Conservation (phyloP, 2,329 filamentous ascomycete species). For the Plenodomus tracheiphilus region DNA sequence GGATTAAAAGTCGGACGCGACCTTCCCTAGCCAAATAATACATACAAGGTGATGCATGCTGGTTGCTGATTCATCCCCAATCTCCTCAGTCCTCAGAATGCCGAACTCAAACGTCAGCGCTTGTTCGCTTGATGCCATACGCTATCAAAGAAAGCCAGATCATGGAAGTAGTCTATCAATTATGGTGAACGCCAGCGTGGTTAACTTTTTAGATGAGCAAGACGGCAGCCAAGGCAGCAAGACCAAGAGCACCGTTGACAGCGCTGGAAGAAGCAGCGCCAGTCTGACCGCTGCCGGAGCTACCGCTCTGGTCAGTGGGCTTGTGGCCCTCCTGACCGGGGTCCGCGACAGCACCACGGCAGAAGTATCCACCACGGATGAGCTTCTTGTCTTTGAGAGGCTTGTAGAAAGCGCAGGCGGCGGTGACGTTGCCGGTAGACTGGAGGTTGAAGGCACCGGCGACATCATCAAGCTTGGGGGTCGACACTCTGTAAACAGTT, state of each 20-base stretch:
- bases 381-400: slow-evolving; percentile 47
- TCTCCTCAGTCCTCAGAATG: slow-evolving; percentile 28
- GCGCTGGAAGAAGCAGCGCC: slow-evolving; percentile 48
- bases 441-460: slow-evolving; percentile 57
- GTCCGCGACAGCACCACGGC: slow-evolving; percentile 44
- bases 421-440: slow-evolving; percentile 48
- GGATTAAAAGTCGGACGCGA: slow-evolving; percentile 40
- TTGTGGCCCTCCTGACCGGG: slow-evolving; percentile 42
- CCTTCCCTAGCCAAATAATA: slow-evolving; percentile 39
- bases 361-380: slow-evolving; percentile 48
- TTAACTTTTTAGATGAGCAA: slow-evolving; percentile 50
- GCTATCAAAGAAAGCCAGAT: slow-evolving; percentile 40
- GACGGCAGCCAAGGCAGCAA: slow-evolving; percentile 53
- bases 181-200: slow-evolving; percentile 42
- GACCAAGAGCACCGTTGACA: slow-evolving; percentile 46
- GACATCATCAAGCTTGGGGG: slow-evolving; percentile 60
- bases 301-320: slow-evolving; percentile 34
- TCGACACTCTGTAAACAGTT: slow-evolving; percentile 62
- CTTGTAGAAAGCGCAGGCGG: slow-evolving; percentile 49
- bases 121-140: slow-evolving; percentile 33
- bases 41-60: slow-evolving; percentile 40
- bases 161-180: slow-evolving; percentile 46
- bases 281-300: slow-evolving; percentile 29
- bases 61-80: slow-evolving; percentile 29
- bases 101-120: slow-evolving; percentile 25